Evolutionary conservation across 2,329 filamentous ascomycete species (phyloP).

Genomic region (Bipolaris cookei): DNA sequence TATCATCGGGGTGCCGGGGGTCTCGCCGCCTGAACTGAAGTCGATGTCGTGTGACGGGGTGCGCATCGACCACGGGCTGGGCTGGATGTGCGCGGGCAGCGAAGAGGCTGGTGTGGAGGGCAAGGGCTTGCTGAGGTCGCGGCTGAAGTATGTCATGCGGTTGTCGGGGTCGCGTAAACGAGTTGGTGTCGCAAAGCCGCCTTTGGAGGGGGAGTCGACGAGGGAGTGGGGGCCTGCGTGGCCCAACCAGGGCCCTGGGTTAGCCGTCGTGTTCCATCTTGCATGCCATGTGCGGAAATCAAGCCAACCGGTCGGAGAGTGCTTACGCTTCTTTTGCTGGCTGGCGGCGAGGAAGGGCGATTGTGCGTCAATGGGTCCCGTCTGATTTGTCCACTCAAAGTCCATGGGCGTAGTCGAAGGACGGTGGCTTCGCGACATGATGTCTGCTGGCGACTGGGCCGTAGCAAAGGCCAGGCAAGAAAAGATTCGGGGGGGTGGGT

Average conservation of each 20-base stretch:
- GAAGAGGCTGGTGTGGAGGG: constrained; percentile 35
- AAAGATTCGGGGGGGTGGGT: constrained; percentile 2
- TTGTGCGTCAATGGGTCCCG: constrained; percentile 53
- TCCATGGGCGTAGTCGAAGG: constrained; percentile 59
- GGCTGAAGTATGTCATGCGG: constrained; percentile 57
- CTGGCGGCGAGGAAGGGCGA: constrained; percentile 55
- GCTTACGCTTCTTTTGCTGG: constrained; percentile 50
- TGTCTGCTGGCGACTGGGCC: constrained; percentile 2
- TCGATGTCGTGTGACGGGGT: constrained; percentile 48
- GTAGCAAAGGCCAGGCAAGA: not conserved
- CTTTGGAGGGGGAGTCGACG: constrained; percentile 58
- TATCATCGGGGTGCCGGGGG: constrained; percentile 54
- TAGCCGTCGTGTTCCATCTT: constrained; percentile 16
- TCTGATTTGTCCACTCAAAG: constrained; percentile 59
- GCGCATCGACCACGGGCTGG: constrained; percentile 44
- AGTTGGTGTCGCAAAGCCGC: constrained; percentile 42
- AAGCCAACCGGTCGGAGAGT: constrained; percentile 6
- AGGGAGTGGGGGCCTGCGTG: constrained; percentile 44
- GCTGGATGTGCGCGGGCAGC: constrained; percentile 35
- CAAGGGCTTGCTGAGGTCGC: constrained; percentile 47
- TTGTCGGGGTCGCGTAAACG: constrained; percentile 58
- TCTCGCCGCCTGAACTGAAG: constrained; percentile 58
- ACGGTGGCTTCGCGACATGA: constrained; percentile 43
- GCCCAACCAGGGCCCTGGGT: constrained; percentile 20
- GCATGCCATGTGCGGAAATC: not conserved